Evolutionary conservation across 306 rosid species (phyloP).

Genomic region (Amphicarpaea edgeworthii): DNA sequence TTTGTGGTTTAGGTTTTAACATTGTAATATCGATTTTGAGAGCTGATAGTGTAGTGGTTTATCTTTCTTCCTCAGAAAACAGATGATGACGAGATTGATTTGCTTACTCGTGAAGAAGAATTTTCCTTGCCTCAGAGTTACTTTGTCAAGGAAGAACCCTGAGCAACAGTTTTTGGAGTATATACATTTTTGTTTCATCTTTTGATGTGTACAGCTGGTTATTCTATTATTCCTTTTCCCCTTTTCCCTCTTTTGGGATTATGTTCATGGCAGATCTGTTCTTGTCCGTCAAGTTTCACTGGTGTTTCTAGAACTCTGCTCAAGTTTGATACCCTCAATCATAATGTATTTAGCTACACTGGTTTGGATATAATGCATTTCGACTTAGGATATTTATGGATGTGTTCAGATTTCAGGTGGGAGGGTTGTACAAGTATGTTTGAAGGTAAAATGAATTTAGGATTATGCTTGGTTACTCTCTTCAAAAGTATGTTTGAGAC

Average conservation of each 20-base stretch:
- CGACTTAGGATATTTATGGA: background rate
- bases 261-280: conserved; percentile 5
- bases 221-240: conserved; percentile 22
- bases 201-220: conserved; percentile 40
- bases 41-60: conserved; percentile 33
- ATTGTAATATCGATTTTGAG: conserved; percentile 32
- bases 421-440: too few relatives aligned
- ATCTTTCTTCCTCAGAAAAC: conserved; percentile 67
- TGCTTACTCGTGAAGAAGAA: conserved; percentile 84
- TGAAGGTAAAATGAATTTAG: too few relatives aligned
- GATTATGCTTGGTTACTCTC: too few relatives aligned
- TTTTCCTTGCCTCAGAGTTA: conserved; percentile 84
- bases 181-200: conserved; percentile 38
- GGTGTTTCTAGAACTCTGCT: conserved; percentile 19
- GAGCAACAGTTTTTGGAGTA: conserved; percentile 48
- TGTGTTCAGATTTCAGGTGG: too few relatives aligned
- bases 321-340: background rate
- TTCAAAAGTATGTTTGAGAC: too few relatives aligned
- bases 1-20: conserved; percentile 26
- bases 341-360: conserved; percentile 28
- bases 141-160: conserved; percentile 80
- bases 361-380: conserved; percentile 9
- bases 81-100: conserved; percentile 83
- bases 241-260: conserved; percentile 31
- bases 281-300: background rate